Conservation (phyloP, 768 basidiomycete species). For the Amanita exitialis region DNA sequence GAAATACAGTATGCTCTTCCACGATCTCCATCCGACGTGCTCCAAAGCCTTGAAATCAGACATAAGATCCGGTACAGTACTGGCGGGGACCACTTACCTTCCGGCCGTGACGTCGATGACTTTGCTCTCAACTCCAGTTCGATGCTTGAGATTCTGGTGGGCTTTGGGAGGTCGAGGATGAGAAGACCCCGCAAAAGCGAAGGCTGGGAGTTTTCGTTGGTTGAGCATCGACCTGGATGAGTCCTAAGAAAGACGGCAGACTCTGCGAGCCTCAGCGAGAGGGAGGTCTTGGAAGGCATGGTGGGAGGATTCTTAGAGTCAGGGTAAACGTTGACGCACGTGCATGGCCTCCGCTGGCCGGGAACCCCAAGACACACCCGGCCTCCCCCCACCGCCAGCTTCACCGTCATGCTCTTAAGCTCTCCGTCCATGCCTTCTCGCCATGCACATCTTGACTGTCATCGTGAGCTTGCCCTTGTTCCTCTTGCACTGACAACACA, state of each 20-base stretch:
- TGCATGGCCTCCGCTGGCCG: not conserved
- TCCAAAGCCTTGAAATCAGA: conserved; percentile 40
- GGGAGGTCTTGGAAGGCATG: conserved; percentile 26
- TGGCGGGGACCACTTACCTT: conserved; percentile 44
- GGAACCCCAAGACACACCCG: not conserved
- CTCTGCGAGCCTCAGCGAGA: conserved; percentile 58
- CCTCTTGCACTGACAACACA: not conserved
- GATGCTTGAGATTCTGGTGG: conserved; percentile 80
- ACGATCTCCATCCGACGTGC: conserved; percentile 63
- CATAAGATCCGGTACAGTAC: conserved; percentile 1
- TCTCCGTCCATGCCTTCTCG: not conserved
- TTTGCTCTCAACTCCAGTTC: conserved; percentile 71
- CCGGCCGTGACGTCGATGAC: conserved; percentile 69
- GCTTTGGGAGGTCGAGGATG: conserved; percentile 49
- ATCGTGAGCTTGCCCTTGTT: not conserved
- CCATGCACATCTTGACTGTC: no score
- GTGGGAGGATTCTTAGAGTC: not conserved
- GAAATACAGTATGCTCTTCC: conserved; percentile 71
- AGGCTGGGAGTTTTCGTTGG: conserved; percentile 20
- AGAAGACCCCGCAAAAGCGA: conserved; percentile 60
- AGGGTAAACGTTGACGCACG: not conserved
- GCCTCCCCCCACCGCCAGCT: not conserved
- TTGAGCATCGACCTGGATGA: conserved; percentile 25
- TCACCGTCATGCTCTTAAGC: not conserved
- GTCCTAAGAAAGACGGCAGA: conserved; percentile 61